Evolutionary conservation across 2,329 filamentous ascomycete genomes (phyloP), one percentile per base, ranked within the genome.

Genomic region (Metarhizium sp.): DNA sequence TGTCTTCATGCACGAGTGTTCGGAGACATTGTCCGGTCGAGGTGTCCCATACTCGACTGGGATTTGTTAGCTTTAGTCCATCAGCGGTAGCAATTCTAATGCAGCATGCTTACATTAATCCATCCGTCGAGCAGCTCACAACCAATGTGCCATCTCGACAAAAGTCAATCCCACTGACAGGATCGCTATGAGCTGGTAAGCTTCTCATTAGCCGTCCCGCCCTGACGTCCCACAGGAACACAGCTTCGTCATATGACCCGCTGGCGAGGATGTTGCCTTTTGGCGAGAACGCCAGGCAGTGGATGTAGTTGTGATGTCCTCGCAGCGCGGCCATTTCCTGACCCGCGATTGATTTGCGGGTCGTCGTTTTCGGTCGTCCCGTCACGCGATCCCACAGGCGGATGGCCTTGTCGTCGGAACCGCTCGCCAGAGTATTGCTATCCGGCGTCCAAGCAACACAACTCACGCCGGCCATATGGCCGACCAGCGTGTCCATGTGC

Each of bases 231-330:
- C 94, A 99, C 5, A 99, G 73, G 61, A 96, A 96, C 0, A 99
- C 90, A 4, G 94, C 94, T 75, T 99, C 94, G 62, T 99, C 94
- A 71, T 96, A 97, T 60, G 89, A 95, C 13, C 94, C 94, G 61
- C 89, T 95, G 16, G 92, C 94, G 38, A 99, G 81, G 67, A 97
- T 96, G 67, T 99, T 99, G 29, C 94, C 94, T 70, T 96, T 97
- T 2, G 94, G 94, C n/a, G 90, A 92, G 70, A 97, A 97, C 6
- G 92, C 91, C 38, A 99, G 77, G 52, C 87, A 90, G 72, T 95
- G 96, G 36, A 99, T 86, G 71, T 97, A 97, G 71, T 95, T 97
- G 70, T 96, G 91, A 65, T 99, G 94, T 2, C 94, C 92, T 29
- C 88, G 78, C 61, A 97, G 76, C 5, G 83, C 80, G 2, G 75